These are phyloP conservation scores for Debaryomycetaceae sp. DNA, from an alignment of 1,139 yeast species.

Conservation along the genomic window DNA sequence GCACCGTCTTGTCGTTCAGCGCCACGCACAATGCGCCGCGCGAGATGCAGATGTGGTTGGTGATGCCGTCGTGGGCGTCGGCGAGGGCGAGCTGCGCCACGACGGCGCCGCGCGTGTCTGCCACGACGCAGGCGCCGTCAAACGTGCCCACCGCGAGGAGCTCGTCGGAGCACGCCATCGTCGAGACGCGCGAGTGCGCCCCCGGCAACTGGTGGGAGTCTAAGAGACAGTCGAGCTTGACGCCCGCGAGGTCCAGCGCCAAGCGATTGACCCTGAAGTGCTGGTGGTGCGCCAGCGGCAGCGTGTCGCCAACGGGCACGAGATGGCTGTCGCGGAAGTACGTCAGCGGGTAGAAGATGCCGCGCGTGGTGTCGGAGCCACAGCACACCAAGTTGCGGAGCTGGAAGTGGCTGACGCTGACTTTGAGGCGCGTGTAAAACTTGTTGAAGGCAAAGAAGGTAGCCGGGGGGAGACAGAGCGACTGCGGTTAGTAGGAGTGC, in stretches of 20 bases:
- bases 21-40: conserved; percentile 31
- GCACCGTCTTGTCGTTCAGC: conserved; percentile 45
- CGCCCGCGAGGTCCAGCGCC: conserved; percentile 23
- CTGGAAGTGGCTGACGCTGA: conserved; percentile 55
- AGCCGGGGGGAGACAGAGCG: conserved; percentile 22
- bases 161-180: conserved; percentile 41
- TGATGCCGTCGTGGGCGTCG: conserved; percentile 45
- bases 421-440: conserved; percentile 42
- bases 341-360: conserved; percentile 40
- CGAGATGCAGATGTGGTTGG: conserved; percentile 46
- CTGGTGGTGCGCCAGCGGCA: conserved; percentile 27
- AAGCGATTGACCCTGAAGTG: conserved; percentile 36
- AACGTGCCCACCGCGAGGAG: conserved; percentile 51
- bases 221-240: conserved; percentile 30
- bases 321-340: conserved; percentile 31
- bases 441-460: conserved; percentile 36
- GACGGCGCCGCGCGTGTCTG: conserved; percentile 25
- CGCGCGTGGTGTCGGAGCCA: conserved; percentile 29
- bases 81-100: conserved; percentile 28
- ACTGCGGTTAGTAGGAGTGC: conserved; percentile 22
- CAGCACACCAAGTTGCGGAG: conserved; percentile 49
- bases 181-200: conserved; percentile 42
- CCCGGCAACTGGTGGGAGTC: conserved; percentile 31
- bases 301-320: conserved; percentile 20
- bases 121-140: conserved; percentile 47